Conservation (phyloP, 2,329 filamentous ascomycete genomes). For the Trichoderma atroviride region DNA sequence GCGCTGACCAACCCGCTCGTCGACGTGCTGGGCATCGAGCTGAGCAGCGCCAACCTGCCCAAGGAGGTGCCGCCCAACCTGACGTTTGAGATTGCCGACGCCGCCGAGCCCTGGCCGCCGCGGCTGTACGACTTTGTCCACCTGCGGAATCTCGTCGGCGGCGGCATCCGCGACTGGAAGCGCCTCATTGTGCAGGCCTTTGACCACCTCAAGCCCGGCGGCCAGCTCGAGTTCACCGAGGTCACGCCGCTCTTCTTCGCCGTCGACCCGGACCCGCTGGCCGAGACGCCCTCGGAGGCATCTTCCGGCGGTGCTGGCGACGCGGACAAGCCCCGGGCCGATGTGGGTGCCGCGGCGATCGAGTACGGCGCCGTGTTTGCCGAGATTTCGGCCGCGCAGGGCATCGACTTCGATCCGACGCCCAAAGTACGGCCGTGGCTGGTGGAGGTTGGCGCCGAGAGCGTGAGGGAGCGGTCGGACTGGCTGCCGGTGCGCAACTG, state of each 20-base stretch:
- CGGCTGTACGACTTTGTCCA: conserved; percentile 47
- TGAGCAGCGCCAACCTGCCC: conserved; percentile 46
- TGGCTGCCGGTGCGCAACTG: conserved; percentile 47
- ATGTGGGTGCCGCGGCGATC: conserved; percentile 37
- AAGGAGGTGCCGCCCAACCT: conserved; percentile 59
- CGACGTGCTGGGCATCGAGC: conserved; percentile 46
- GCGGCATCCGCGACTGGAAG: conserved; percentile 49
- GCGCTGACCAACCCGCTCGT: conserved; percentile 45
- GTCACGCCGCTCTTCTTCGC: conserved; percentile 46
- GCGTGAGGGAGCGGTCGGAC: conserved; percentile 45
- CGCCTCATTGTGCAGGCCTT: conserved; percentile 42
- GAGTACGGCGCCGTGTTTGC: conserved; percentile 41
- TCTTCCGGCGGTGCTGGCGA: not conserved
- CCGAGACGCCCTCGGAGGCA: conserved; percentile 26
- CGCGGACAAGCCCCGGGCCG: conserved; percentile 16
- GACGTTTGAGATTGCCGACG: conserved; percentile 60
- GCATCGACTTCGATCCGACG: conserved; percentile 46
- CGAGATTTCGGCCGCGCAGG: conserved; percentile 35
- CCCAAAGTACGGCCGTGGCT: conserved; percentile 42
- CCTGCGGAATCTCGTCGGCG: conserved; percentile 47
- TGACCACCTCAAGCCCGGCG: conserved; percentile 47
- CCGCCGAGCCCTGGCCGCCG: conserved; percentile 50
- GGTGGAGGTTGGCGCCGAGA: conserved; percentile 44
- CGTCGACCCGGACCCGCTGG: conserved; percentile 36
- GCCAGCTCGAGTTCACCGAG: conserved; percentile 50